A percentile compares a stretch with the other conserved stretches of the same genome.
These are phyloP conservation scores for Lentinula boryana DNA, from an alignment of 768 basidiomycete species.

Conservation along the genomic window DNA sequence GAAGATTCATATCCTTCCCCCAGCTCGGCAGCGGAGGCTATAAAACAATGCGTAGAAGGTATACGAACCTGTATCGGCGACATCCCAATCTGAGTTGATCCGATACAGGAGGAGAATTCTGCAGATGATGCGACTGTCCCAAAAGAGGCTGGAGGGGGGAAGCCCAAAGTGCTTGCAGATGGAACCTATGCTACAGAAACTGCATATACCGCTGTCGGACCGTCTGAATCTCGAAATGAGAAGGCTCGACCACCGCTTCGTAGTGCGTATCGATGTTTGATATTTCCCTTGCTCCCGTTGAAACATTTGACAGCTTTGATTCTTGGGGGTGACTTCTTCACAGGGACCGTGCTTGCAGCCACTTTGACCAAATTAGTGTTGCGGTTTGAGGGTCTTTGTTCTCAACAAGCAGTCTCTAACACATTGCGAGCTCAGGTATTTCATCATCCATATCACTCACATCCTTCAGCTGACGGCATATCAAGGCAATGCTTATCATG, in stretches of 20 bases:
- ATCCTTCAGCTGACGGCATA: background rate
- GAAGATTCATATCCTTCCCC: background rate
- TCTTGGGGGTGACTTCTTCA: slow-evolving; percentile 96
- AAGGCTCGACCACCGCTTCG: slow-evolving; percentile 89
- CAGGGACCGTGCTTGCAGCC: slow-evolving; percentile 83
- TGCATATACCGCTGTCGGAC: slow-evolving; percentile 63
- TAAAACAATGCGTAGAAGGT: slow-evolving; percentile 68
- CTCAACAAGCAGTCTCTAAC: slow-evolving; percentile 57
- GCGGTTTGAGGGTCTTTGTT: slow-evolving; percentile 39
- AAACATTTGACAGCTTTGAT: slow-evolving; percentile 54
- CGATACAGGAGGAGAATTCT: slow-evolving; percentile 79
- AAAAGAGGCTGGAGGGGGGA: slow-evolving; percentile 39
- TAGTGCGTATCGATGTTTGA: slow-evolving; percentile 28
- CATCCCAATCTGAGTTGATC: slow-evolving; percentile 93
- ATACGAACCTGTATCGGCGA: slow-evolving; percentile 87
- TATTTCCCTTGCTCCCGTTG: background rate
- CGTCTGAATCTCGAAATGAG: slow-evolving; percentile 70
- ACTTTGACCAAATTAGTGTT: slow-evolving; percentile 90
- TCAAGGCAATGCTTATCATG: slow-evolving; percentile 95
- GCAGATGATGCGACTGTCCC: slow-evolving; percentile 49
- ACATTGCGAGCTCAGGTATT: slow-evolving; percentile 78
- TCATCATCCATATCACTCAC: background rate
- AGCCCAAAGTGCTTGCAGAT: slow-evolving; percentile 84
- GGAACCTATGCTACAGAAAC: slow-evolving; percentile 98
- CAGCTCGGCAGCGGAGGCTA: slow-evolving; percentile 49